Base-by-base conservation (phyloP, 352 stramenopile genomes). In the Globisporangium parvum region DNA sequence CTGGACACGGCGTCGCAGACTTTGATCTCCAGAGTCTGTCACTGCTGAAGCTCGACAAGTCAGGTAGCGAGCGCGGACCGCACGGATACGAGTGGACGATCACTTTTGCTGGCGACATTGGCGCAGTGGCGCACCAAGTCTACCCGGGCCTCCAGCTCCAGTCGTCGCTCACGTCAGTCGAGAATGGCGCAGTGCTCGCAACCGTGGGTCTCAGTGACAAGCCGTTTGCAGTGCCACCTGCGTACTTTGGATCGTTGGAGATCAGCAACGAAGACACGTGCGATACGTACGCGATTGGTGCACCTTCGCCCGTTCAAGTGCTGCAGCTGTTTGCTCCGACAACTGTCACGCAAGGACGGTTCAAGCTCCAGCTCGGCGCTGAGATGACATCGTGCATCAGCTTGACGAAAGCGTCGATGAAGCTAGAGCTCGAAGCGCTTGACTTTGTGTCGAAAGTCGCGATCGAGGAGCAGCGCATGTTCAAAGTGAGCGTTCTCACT, bases 81-180 rank as follows among this genome's bases (percentile, higher is more conserved):
- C 72, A 60, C 44, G 82, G 82, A 4, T 92, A 91, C 53, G 59
- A 77, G 45, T 92, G 82, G 82, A 79, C 70, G 0, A 77, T 92
- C 49, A 75, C 72, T 0, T 92, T 91, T 47, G 45, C 57, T n/a
- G 71, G 75, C 4, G 67, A 83, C n/a, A 48, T 65, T n/a, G 65
- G 71, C 4, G 41, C 65, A 39, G 31, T 84, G 49, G 42, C 57
- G 2, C 49, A 82, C 24, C 58, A 59, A 12, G 45, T 42, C 15
- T 79, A 83, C 33, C 71, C 79, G 20, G 77, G 76, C 9, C 47
- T 88, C 0, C 71, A 82, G 42, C 35, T 92, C 8, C 20, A 76
- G 10, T 85, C 81, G 33, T 75, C 66, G 0, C 47, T 91, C 18
- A 49, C 55, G 0, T 88, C 81, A 0, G 65, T 88, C 10, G 62